phyloP scores from a whole-genome alignment of 148 eudicot genomes.

The Euryodendron excelsum region DNA sequence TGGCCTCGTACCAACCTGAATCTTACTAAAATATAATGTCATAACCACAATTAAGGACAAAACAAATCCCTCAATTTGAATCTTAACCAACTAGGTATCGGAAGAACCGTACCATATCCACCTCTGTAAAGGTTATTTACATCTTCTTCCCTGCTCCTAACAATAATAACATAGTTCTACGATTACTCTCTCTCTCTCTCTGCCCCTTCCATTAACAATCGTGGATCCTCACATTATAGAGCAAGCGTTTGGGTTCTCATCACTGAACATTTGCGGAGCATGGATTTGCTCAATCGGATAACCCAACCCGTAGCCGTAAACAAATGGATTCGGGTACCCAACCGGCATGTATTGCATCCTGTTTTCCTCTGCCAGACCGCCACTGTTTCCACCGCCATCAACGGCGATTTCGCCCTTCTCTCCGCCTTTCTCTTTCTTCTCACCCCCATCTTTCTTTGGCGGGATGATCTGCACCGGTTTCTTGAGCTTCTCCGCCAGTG shows the following conservation, averaged over 20 bases:
- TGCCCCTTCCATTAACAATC: no score
- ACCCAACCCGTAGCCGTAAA: background rate
- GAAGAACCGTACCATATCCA: background rate
- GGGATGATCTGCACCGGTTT: constrained; percentile 52
- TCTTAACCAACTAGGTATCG: background rate
- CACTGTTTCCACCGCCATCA: background rate
- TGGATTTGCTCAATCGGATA: background rate
- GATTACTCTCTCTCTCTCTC: no score
- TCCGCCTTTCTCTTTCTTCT: constrained; percentile 20
- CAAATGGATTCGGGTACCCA: constrained; percentile 3
- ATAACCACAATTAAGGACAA: background rate
- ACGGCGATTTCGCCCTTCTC: background rate
- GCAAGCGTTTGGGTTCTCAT: constrained; percentile 32
- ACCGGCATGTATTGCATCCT: background rate
- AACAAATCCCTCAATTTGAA: background rate
- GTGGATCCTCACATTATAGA: constrained; percentile 28
- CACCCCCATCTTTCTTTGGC: constrained; percentile 50
- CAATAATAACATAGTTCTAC: no score
- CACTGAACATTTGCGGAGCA: constrained; percentile 21
- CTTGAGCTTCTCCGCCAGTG: constrained; percentile 43
- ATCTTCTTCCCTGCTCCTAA: background rate
- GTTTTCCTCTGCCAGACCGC: constrained; percentile 21
- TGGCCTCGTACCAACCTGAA: no score
- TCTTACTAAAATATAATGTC: background rate
- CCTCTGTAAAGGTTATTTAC: background rate